Conservation (phyloP, 352 stramenopile species). For the Phytophthora meadii region DNA sequence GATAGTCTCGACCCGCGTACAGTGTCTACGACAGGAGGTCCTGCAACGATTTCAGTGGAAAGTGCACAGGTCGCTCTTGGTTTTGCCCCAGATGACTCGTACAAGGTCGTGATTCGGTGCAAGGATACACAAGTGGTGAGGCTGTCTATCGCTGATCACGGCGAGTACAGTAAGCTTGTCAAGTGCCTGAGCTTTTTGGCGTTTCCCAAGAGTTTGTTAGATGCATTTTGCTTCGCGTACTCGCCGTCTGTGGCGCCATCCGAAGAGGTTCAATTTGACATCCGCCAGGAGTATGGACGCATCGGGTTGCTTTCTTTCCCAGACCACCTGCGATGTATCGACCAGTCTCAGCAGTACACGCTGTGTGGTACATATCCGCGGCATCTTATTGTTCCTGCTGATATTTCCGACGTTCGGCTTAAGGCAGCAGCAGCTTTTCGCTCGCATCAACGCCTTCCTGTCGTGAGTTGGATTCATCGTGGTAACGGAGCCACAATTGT, state of each 20-base stretch:
- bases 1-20: conserved; percentile 57
- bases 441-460: conserved; percentile 71
- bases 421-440: conserved; percentile 77
- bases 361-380: conserved; percentile 96
- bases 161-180: conserved; percentile 79
- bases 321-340: conserved; percentile 74
- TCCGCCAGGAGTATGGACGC: conserved; percentile 80
- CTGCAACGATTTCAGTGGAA: conserved; percentile 45
- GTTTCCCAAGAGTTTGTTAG: conserved; percentile 73
- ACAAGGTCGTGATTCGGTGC: conserved; percentile 78
- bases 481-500: conserved; percentile 81
- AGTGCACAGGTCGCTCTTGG: conserved; percentile 69
- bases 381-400: conserved; percentile 92
- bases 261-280: conserved; percentile 80
- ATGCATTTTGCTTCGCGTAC: conserved; percentile 88
- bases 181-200: conserved; percentile 81
- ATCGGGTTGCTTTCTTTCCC: conserved; percentile 78
- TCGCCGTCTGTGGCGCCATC: conserved; percentile 72
- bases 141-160: conserved; percentile 73
- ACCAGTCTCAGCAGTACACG: conserved; percentile 77
- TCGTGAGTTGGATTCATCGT: conserved; percentile 81
- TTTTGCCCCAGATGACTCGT: conserved; percentile 59
- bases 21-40: conserved; percentile 26
- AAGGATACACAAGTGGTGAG: conserved; percentile 79
- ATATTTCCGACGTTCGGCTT: conserved; percentile 92